phyloP scores from a whole-genome alignment of 768 basidiomycete genomes.

The Hericium alpestre region DNA sequence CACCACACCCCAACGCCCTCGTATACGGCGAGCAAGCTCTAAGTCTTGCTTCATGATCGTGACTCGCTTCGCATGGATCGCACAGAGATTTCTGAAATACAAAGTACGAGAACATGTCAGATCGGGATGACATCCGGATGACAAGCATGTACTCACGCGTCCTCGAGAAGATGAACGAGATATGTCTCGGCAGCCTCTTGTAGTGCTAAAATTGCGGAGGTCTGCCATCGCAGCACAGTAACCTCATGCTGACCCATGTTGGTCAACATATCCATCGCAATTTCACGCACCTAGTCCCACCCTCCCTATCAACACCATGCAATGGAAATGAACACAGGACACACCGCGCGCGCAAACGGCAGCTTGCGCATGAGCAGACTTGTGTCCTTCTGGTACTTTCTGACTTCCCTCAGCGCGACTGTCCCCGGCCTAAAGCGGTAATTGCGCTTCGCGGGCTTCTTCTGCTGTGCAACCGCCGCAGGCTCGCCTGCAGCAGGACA shows the following conservation, averaged over 20 bases:
- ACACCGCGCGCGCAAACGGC: slow-evolving; percentile 85
- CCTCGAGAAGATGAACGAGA: slow-evolving; percentile 93
- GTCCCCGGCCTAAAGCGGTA: slow-evolving; percentile 84
- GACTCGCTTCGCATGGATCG: slow-evolving; percentile 95
- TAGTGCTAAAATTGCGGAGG: slow-evolving; percentile 82
- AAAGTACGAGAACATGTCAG: neutral
- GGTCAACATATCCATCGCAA: slow-evolving; percentile 83
- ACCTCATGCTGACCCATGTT: slow-evolving; percentile 53
- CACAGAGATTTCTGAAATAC: slow-evolving; percentile 73
- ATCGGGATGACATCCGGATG: slow-evolving; percentile 2
- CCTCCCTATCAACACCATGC: neutral
- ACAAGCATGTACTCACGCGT: slow-evolving; percentile 65
- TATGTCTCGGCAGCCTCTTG: slow-evolving; percentile 97
- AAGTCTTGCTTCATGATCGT: slow-evolving; percentile 98
- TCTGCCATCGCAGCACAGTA: slow-evolving; percentile 82
- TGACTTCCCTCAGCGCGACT: slow-evolving; percentile 81
- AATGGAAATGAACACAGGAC: slow-evolving; percentile 15
- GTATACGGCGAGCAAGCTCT: slow-evolving; percentile 89
- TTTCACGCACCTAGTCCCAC: slow-evolving; percentile 73
- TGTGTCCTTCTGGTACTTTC: slow-evolving; percentile 90
- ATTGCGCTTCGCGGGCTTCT: slow-evolving; percentile 21
- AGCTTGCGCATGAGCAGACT: slow-evolving; percentile 80
- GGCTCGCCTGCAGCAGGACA: neutral
- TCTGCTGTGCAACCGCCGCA: slow-evolving; percentile 17
- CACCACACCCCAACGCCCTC: slow-evolving; percentile 73